Evolutionary conservation across 1,284 basidiomycete genomes (phyloP).

Genomic region (Meripilus lineatus): DNA sequence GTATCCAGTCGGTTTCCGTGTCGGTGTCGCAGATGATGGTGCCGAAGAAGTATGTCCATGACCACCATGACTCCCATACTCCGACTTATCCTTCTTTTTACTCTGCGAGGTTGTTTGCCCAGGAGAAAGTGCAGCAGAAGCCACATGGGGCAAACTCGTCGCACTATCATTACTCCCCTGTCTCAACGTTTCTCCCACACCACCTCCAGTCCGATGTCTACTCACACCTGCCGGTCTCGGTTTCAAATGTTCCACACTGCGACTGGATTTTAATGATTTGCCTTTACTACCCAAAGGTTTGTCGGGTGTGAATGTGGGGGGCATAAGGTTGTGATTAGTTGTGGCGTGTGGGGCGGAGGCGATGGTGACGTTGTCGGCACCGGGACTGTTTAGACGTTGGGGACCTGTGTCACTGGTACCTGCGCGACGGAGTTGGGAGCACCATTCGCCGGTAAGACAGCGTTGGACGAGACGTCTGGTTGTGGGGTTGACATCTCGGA

Average conservation of each 20-base stretch:
- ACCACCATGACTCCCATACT: no score
- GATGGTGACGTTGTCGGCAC: slow-evolving; percentile 36
- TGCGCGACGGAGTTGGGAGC: slow-evolving; percentile 51
- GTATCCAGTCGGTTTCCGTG: no score
- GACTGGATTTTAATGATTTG: slow-evolving; percentile 49
- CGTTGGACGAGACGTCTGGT: slow-evolving; percentile 91
- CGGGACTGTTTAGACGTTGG: slow-evolving; percentile 34
- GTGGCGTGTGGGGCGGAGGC: slow-evolving; percentile 20
- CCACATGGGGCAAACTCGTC: slow-evolving; percentile 42
- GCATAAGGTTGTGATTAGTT: slow-evolving; percentile 12
- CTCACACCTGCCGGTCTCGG: slow-evolving; percentile 34
- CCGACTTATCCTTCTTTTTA: slow-evolving; percentile 27
- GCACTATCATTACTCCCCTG: slow-evolving; percentile 47
- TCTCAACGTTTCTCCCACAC: slow-evolving; percentile 15
- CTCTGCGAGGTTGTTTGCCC: slow-evolving; percentile 5
- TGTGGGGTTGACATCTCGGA: slow-evolving; percentile 81
- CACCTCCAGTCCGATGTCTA: slow-evolving; percentile 27
- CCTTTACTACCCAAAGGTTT: slow-evolving; percentile 29
- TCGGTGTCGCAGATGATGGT: no score
- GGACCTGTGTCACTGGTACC: slow-evolving; percentile 18
- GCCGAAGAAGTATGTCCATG: no score
- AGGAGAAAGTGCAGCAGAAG: slow-evolving; percentile 25
- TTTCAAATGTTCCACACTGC: slow-evolving; percentile 54
- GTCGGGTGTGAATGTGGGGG: slow-evolving; percentile 25
- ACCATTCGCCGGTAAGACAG: slow-evolving; percentile 87